Conservation (phyloP, 768 basidiomycete genomes). For the Boletus bicolor region DNA sequence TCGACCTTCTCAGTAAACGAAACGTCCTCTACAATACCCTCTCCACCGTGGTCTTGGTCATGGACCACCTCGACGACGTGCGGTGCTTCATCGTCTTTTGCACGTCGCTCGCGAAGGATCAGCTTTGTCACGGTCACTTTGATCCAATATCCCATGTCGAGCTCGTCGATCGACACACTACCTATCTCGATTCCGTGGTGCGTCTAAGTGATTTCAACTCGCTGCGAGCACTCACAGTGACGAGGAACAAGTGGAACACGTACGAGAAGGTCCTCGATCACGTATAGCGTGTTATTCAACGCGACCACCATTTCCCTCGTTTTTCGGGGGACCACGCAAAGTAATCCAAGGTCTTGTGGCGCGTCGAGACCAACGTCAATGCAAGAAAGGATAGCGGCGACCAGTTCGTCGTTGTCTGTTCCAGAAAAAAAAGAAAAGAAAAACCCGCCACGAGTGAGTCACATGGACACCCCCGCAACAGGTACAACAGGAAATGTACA, state of each 20-base stretch:
- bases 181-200: constrained; percentile 1
- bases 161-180: neutral
- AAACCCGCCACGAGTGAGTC: neutral
- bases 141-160: constrained; percentile 24
- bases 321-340: constrained; percentile 6
- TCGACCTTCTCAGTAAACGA: neutral
- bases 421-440: neutral
- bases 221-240: neutral
- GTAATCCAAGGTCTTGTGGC: constrained; percentile 13
- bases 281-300: constrained; percentile 1
- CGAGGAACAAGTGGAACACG: neutral
- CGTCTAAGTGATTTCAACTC: neutral
- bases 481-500: neutral
- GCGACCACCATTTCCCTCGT: neutral
- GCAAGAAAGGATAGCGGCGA: constrained; percentile 3
- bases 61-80: neutral
- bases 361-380: constrained; percentile 2
- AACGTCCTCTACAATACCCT: neutral
- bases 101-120: neutral
- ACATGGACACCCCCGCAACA: neutral
- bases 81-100: neutral
- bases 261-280: constrained; percentile 10
- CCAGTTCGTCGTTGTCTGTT: constrained; percentile 11
- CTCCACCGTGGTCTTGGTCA: neutral
- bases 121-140: neutral